phyloP scores from a whole-genome alignment of 1,284 basidiomycete genomes.

The Crucibulum parvulum region DNA sequence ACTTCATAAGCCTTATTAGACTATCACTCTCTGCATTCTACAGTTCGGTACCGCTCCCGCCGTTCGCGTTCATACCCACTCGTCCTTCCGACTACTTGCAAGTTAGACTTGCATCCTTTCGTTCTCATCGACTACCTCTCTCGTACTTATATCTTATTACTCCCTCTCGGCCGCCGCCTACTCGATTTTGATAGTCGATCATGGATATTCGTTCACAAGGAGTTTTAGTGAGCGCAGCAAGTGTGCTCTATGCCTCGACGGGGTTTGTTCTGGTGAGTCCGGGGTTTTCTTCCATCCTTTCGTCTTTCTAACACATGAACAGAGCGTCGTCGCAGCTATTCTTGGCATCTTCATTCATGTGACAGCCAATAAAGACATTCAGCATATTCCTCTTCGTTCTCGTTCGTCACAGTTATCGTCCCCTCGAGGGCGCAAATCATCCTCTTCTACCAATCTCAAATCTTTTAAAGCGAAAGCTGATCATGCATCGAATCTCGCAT shows the following conservation, averaged over 20 bases:
- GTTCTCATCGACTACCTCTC: not conserved
- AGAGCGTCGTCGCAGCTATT: not conserved
- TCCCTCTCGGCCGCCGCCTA: not conserved
- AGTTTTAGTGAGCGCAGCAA: slow-evolving; percentile 22
- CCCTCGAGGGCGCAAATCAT: not conserved
- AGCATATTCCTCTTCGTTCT: too few relatives aligned
- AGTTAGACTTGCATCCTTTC: too few relatives aligned
- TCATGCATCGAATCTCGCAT: not conserved
- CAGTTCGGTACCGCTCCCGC: too few relatives aligned
- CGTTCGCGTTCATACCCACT: not conserved
- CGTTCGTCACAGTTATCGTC: too few relatives aligned
- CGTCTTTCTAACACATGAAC: slow-evolving; percentile 1
- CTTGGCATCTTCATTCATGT: not conserved
- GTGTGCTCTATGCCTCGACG: slow-evolving; percentile 24
- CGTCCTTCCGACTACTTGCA: not conserved
- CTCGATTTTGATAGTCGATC: slow-evolving; percentile 4
- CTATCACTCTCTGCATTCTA: too few relatives aligned
- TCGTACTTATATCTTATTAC: not conserved
- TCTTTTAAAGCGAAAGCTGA: slow-evolving; percentile 4
- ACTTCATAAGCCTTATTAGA: too few relatives aligned
- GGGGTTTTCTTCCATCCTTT: slow-evolving; percentile 4
- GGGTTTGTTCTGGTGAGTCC: slow-evolving; percentile 25
- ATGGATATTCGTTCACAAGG: slow-evolving; percentile 13
- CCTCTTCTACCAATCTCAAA: not conserved
- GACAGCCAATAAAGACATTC: too few relatives aligned